phyloP scores from a whole-genome alignment of 2,329 filamentous ascomycete genomes.

The Daldinia sp. region DNA sequence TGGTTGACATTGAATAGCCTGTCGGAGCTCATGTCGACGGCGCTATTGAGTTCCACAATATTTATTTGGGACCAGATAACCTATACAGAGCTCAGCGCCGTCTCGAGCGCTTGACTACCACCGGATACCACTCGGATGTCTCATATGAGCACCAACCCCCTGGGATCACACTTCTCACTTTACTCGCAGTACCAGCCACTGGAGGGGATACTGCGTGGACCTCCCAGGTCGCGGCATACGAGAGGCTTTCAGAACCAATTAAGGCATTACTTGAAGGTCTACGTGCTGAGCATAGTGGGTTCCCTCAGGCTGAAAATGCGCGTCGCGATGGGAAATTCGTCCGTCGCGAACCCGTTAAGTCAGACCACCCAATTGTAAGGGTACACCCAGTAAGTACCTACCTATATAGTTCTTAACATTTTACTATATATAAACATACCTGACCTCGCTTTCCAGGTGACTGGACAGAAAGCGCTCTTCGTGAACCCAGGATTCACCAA shows the following conservation, averaged over 20 bases:
- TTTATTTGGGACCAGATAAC: constrained; percentile 61
- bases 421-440: not conserved
- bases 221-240: constrained; percentile 55
- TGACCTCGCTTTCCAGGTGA: constrained; percentile 53
- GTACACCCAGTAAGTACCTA: constrained; percentile 68
- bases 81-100: constrained; percentile 54
- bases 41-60: constrained; percentile 60
- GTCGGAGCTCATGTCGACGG: constrained; percentile 59
- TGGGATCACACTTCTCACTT: constrained; percentile 56
- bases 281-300: constrained; percentile 56
- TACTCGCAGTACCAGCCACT: constrained; percentile 54
- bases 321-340: constrained; percentile 53
- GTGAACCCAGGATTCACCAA: constrained; percentile 69
- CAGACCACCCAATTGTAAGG: constrained; percentile 74
- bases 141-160: constrained; percentile 59
- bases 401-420: too few relatives aligned
- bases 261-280: constrained; percentile 54
- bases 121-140: constrained; percentile 58
- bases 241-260: constrained; percentile 54
- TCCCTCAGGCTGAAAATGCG: constrained; percentile 54
- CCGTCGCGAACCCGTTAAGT: constrained; percentile 73
- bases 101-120: constrained; percentile 54
- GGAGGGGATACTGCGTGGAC: constrained; percentile 57
- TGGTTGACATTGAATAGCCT: constrained; percentile 47
- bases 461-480: constrained; percentile 76